These are phyloP conservation scores for Pythium vanterpoolii DNA, from an alignment of 352 stramenopile genomes.

Conservation along the genomic window DNA sequence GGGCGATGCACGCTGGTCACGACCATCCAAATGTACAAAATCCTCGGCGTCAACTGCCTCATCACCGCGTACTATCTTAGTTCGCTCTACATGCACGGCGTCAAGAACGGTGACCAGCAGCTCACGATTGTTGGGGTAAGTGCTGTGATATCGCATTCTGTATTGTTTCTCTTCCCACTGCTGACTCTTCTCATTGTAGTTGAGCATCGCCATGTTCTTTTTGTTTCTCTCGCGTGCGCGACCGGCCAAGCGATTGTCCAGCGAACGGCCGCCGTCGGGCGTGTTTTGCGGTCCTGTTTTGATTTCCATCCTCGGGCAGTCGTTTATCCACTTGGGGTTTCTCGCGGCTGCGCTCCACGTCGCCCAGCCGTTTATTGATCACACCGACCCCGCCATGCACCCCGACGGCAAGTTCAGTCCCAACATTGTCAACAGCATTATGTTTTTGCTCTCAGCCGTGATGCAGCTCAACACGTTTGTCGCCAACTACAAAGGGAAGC, in stretches of 20 bases:
- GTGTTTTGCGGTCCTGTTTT: slow-evolving; percentile 88
- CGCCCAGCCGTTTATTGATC: slow-evolving; percentile 63
- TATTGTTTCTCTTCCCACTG: neutral
- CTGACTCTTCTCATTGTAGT: slow-evolving; percentile 15
- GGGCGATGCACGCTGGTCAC: slow-evolving; percentile 95
- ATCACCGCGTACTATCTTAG: slow-evolving; percentile 93
- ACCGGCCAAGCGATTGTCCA: slow-evolving; percentile 84
- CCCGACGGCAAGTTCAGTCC: slow-evolving; percentile 87
- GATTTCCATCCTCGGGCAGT: slow-evolving; percentile 90
- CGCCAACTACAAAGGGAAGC: slow-evolving; percentile 45
- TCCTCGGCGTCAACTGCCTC: slow-evolving; percentile 94
- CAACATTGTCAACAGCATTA: slow-evolving; percentile 93
- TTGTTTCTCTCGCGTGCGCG: slow-evolving; percentile 67
- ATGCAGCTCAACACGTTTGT: slow-evolving; percentile 60
- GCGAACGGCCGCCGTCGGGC: slow-evolving; percentile 71
- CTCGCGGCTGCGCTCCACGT: slow-evolving; percentile 57
- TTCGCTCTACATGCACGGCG: slow-evolving; percentile 91
- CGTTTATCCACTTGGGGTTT: slow-evolving; percentile 84
- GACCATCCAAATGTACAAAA: slow-evolving; percentile 94
- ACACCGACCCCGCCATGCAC: slow-evolving; percentile 51
- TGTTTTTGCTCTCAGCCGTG: slow-evolving; percentile 90
- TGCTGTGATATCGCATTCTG: neutral
- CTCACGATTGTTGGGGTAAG: slow-evolving; percentile 51
- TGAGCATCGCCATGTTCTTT: slow-evolving; percentile 51
- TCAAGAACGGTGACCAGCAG: slow-evolving; percentile 95